phyloP scores from a whole-genome alignment of 108 stramenopile genomes.

The Skeletonema menzelii region DNA sequence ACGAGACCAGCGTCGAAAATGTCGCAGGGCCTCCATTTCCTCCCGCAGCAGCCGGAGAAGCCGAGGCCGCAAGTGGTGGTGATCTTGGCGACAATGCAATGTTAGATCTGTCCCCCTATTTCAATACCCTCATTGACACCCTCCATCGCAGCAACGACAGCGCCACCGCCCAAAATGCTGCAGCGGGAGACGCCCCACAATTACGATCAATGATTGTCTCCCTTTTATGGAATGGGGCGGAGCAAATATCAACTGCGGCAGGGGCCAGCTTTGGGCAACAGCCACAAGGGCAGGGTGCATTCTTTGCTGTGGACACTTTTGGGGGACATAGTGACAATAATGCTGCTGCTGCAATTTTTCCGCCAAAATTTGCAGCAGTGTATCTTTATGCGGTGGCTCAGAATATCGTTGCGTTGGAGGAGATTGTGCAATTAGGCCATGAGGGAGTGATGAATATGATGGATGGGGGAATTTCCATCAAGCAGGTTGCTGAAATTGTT shows the following conservation, averaged over 20 bases:
- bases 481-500: constrained; percentile 14
- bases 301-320: background rate
- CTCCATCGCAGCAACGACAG: background rate
- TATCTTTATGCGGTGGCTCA: constrained; percentile 15
- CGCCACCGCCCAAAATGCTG: background rate
- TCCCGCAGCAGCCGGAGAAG: background rate
- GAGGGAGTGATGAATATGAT: background rate
- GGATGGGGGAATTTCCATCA: background rate
- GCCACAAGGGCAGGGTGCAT: background rate
- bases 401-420: constrained; percentile 9
- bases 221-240: constrained; percentile 10
- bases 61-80: background rate
- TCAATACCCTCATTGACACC: background rate
- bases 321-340: background rate
- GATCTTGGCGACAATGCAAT: background rate
- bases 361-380: constrained; percentile 5
- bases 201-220: constrained; percentile 3
- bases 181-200: background rate
- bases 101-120: background rate
- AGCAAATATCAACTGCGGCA: constrained; percentile 1
- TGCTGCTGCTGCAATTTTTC: background rate
- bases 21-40: background rate
- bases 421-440: background rate
- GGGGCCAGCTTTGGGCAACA: background rate
- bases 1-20: background rate